These are phyloP conservation scores for Annona cherimola DNA, from an alignment of 164 flowering plant species.

Conservation along the genomic window DNA sequence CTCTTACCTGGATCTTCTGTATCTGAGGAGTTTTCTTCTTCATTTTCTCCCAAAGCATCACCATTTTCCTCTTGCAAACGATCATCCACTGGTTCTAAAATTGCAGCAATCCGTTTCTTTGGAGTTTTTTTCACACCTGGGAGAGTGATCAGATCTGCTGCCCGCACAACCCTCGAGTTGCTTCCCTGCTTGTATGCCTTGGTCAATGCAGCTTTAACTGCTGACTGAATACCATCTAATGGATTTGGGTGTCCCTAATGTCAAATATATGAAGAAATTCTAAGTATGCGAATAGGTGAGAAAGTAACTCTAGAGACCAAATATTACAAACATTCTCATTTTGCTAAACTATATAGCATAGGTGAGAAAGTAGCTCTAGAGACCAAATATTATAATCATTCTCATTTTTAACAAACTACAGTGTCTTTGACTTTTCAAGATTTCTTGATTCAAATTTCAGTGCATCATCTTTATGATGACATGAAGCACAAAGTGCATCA, in stretches of 20 bases:
- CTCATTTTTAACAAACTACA: no score
- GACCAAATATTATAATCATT: no score
- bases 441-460: no score
- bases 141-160: conserved; percentile 74
- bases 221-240: conserved; percentile 70
- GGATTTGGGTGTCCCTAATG: conserved; percentile 73
- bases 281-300: neutral
- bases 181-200: conserved; percentile 85
- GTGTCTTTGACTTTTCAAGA: no score
- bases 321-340: no score
- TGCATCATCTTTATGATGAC: no score
- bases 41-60: conserved; percentile 42
- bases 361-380: no score
- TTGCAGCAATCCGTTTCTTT: conserved; percentile 85
- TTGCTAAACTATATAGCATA: no score
- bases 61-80: conserved; percentile 38
- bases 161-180: conserved; percentile 53
- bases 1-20: conserved; percentile 49
- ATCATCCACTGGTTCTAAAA: conserved; percentile 67
- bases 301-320: no score
- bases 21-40: conserved; percentile 66
- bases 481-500: no score
- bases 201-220: conserved; percentile 83
- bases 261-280: neutral
- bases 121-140: conserved; percentile 88